These are phyloP conservation scores for Monosporascus sp. DNA, from an alignment of 2,329 filamentous ascomycete species.

Conservation along the genomic window DNA sequence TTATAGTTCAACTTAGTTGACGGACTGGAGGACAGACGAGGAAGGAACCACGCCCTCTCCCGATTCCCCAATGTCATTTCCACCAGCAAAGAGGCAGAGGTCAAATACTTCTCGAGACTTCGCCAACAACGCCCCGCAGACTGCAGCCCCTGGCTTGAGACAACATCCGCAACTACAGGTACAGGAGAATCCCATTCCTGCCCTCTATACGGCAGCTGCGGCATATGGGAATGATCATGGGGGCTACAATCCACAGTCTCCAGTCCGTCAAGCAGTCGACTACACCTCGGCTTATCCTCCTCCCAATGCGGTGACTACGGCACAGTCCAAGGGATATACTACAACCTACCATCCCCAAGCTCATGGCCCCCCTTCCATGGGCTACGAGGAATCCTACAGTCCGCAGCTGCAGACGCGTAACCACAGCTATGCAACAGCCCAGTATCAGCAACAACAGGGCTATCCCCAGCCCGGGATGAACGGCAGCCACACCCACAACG, in stretches of 20 bases:
- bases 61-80: conserved; percentile 26
- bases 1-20: too few relatives aligned
- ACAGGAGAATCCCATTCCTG: conserved; percentile 13
- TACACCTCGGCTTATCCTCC: conserved; percentile 2
- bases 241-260: conserved; percentile 16
- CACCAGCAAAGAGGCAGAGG: conserved; percentile 28
- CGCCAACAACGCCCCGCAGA: conserved; percentile 26
- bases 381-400: conserved; percentile 15
- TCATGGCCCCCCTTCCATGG: conserved; percentile 1
- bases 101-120: conserved; percentile 28
- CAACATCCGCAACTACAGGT: conserved; percentile 12
- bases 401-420: conserved; percentile 6
- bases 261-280: conserved; percentile 1
- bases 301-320: not conserved
- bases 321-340: not conserved
- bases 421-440: not conserved
- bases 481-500: conserved; percentile 17
- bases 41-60: not conserved
- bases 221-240: conserved; percentile 19
- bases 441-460: conserved; percentile 19
- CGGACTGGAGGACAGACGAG: too few relatives aligned
- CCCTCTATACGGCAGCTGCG: conserved; percentile 12
- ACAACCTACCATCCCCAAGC: not conserved
- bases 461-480: conserved; percentile 15
- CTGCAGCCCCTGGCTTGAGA: conserved; percentile 26